Conservation (phyloP, 345 rosid species). For the Lenwebbia sp. region DNA sequence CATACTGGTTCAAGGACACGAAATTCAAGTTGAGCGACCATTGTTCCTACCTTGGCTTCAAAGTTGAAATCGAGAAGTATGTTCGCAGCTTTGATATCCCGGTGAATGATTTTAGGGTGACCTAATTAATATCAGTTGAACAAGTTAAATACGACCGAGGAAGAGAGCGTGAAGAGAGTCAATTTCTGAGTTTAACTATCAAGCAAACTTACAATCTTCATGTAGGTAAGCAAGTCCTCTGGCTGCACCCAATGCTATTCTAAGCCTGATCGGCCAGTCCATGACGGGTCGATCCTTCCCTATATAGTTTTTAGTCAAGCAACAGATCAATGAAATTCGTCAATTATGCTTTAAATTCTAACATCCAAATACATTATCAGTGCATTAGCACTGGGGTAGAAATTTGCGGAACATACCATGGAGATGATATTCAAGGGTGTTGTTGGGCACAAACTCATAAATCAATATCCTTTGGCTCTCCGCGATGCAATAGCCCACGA, state of each 20-base stretch:
- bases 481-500: constrained; percentile 68
- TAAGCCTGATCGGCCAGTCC: constrained; percentile 68
- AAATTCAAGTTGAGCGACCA: background rate
- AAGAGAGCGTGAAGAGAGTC: background rate
- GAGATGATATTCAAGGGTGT: constrained; percentile 72
- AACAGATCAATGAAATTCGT: background rate
- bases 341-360: background rate
- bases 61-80: constrained; percentile 59
- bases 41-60: constrained; percentile 5
- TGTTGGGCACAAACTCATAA: constrained; percentile 67
- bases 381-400: background rate
- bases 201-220: constrained; percentile 68
- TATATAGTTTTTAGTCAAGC: background rate
- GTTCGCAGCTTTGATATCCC: constrained; percentile 77
- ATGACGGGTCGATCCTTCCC: constrained; percentile 52
- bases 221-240: constrained; percentile 93
- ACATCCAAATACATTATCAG: background rate
- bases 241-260: constrained; percentile 84
- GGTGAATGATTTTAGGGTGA: constrained; percentile 80
- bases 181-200: background rate
- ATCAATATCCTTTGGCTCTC: constrained; percentile 52
- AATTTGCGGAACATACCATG: constrained; percentile 25
- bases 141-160: background rate
- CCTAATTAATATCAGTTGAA: constrained; percentile 26
- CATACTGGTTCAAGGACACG: background rate